phyloP scores from a whole-genome alignment of 129 eudicot genomes.

The Flaveria sonorensis region DNA sequence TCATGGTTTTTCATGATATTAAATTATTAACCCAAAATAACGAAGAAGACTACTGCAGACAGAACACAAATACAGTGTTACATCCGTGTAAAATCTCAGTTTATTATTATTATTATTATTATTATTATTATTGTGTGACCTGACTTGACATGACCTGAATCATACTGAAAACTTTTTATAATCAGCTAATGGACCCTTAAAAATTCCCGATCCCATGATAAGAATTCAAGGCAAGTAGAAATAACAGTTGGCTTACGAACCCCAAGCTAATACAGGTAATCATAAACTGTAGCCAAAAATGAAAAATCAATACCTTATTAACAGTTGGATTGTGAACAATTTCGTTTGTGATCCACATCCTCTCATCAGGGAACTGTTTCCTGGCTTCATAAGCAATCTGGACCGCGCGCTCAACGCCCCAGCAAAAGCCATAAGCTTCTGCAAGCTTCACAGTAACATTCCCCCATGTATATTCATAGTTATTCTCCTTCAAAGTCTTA shows the following conservation, averaged over 20 bases:
- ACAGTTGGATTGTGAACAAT: slow-evolving; percentile 96
- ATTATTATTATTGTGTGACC: too few species aligned
- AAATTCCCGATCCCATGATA: too few species aligned
- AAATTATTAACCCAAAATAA: too few species aligned
- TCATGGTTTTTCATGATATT: too few species aligned
- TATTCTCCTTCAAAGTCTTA: slow-evolving; percentile 93
- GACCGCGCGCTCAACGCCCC: slow-evolving; percentile 93
- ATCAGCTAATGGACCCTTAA: too few species aligned
- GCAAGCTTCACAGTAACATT: slow-evolving; percentile 88
- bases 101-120: too few species aligned
- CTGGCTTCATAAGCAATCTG: slow-evolving; percentile 98
- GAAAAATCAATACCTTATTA: slow-evolving; percentile 55
- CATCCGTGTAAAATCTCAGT: too few species aligned
- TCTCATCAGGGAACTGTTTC: slow-evolving; percentile 82
- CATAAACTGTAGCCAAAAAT: neutral
- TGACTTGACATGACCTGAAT: too few species aligned
- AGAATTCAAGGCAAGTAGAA: too few species aligned
- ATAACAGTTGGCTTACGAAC: neutral
- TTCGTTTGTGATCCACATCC: slow-evolving; percentile 88
- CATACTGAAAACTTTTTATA: too few species aligned
- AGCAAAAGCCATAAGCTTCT: slow-evolving; percentile 90
- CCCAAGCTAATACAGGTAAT: neutral
- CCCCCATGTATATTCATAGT: slow-evolving; percentile 85
- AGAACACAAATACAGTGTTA: too few species aligned
- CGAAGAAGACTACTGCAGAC: too few species aligned